Conservation (phyloP, 768 basidiomycete species). For the Boletus rubroflammeus region DNA sequence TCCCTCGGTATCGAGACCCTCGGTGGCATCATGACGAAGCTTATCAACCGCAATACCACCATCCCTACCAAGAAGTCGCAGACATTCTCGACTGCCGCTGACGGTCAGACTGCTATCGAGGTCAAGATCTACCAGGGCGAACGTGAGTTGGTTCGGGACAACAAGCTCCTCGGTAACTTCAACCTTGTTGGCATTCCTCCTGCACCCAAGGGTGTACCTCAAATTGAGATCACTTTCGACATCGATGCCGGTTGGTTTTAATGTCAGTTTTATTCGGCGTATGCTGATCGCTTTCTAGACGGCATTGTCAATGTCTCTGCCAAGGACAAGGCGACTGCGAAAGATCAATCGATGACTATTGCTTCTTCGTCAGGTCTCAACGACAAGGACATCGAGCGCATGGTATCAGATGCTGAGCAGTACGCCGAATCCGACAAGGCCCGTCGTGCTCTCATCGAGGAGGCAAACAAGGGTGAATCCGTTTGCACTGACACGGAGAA, state of each 20-base stretch:
- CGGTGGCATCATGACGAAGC: slow-evolving; percentile 99
- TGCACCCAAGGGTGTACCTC: slow-evolving; percentile 70
- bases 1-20: slow-evolving; percentile 96
- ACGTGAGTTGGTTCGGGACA: slow-evolving; percentile 96
- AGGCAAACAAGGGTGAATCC: slow-evolving; percentile 94
- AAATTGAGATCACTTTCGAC: slow-evolving; percentile 88
- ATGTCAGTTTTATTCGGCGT: background rate
- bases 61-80: slow-evolving; percentile 99
- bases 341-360: slow-evolving; percentile 96
- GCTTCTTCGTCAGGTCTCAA: slow-evolving; percentile 95
- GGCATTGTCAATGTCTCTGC: slow-evolving; percentile 98
- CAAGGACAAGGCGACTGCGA: slow-evolving; percentile 87
- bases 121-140: slow-evolving; percentile 99
- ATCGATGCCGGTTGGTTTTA: slow-evolving; percentile 79
- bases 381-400: slow-evolving; percentile 95
- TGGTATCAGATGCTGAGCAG: slow-evolving; percentile 93
- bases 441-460: slow-evolving; percentile 86
- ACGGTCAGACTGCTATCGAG: slow-evolving; percentile 99
- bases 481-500: slow-evolving; percentile 95
- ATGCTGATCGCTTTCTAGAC: slow-evolving; percentile 39
- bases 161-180: slow-evolving; percentile 99
- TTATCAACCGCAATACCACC: slow-evolving; percentile 97
- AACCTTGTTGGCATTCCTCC: slow-evolving; percentile 97
- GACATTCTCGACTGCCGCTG: slow-evolving; percentile 97
- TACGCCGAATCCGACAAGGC: slow-evolving; percentile 92